Evolutionary conservation across 169 alveolate genomes (phyloP).

Genomic region (Amoebophrya sp.): DNA sequence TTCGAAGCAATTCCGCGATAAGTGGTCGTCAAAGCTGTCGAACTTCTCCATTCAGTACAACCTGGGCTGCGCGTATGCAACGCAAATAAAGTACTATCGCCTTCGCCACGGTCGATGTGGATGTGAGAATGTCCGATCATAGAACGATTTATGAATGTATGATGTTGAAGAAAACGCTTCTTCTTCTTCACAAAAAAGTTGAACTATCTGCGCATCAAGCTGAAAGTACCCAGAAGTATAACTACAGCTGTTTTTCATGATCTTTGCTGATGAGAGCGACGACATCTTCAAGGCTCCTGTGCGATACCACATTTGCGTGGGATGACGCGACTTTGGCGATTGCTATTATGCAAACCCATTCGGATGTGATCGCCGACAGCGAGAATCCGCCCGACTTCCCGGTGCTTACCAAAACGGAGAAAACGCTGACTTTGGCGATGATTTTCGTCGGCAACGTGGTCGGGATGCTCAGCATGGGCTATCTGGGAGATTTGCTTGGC

Average conservation of each 20-base stretch:
- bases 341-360: not conserved
- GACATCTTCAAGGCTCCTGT: too few species aligned
- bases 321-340: not conserved
- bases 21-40: not conserved
- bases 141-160: too few species aligned
- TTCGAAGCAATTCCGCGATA: not conserved
- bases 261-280: too few species aligned
- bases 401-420: not conserved
- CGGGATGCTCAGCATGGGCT: not conserved
- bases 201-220: too few species aligned
- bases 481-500: not conserved
- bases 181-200: too few species aligned
- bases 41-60: conserved; percentile 1
- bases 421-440: not conserved
- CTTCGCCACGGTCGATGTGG: too few species aligned
- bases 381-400: not conserved
- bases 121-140: too few species aligned
- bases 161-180: too few species aligned
- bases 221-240: too few species aligned
- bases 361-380: not conserved
- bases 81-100: too few species aligned
- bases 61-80: conserved; percentile 23
- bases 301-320: too few species aligned
- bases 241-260: too few species aligned
- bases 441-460: not conserved